Base-by-base conservation (phyloP, 306 rosid species). In the Begonia peltatifolia region DNA sequence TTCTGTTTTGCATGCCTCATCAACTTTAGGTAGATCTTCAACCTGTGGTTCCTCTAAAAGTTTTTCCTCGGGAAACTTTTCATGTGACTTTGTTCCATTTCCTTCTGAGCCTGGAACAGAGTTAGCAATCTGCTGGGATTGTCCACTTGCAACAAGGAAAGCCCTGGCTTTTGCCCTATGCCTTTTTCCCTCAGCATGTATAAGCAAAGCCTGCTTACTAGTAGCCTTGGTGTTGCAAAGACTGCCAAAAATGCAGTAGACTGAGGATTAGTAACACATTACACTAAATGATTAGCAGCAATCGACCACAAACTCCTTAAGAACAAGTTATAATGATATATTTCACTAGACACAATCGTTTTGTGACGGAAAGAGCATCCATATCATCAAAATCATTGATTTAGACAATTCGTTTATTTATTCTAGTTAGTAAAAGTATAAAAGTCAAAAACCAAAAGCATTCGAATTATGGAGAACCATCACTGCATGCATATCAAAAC, bases 141-240 rank as follows among this genome's bases (percentile, higher is more conserved):
- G 80, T 54, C 80, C 79, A 38, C 84, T 70, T 6, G 80, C 76
- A 48, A 81, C 80, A 60, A 72, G 92, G 70, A 78, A 55, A 38
- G 80, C 92, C 59, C 89, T 67, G 68, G 92, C 95, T 76, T 75
- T 90, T 18, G 73, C 94, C 74, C 68, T 79, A 73, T 85, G 97
- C 78, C 86, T 90, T 87, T 90, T 90, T 69, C 97, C 97, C 63
- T 90, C 97, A 5, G 95, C 95, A 68, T 90, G 95, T 65, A 83
- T 87, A 71, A 85, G 80, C 61, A 85, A 76, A 9, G 95, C 38
- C 76, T 90, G 97, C 83, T 72, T 71, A 57, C 97, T 85, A 9
- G 95, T 90, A 53, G 95, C 77, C 58, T 60, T 83, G 1, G 92
- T 78, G 25, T 85, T 90, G 79, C 97, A 90, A 59, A 90, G 82